Evolutionary conservation across 768 basidiomycete genomes (phyloP).

Genomic region (Boletus tomentosulus): DNA sequence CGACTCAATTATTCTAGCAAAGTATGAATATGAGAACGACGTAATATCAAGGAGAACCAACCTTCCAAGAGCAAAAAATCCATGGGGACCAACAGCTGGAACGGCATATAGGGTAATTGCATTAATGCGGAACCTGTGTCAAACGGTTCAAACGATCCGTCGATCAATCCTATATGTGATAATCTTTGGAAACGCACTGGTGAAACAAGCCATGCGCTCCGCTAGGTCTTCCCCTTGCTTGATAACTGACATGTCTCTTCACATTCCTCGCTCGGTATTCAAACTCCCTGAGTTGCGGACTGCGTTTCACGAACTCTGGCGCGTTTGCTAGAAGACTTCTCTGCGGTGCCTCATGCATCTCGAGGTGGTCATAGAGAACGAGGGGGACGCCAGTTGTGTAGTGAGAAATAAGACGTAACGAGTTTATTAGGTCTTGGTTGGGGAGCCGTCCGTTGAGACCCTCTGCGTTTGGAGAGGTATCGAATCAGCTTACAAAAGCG

Average conservation of each 20-base stretch:
- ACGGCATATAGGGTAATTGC: constrained; percentile 87
- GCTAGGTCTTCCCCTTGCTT: constrained; percentile 75
- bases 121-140: constrained; percentile 82
- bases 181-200: constrained; percentile 46
- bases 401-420: constrained; percentile 65
- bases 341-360: constrained; percentile 40
- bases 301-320: constrained; percentile 41
- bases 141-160: not conserved
- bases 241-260: constrained; percentile 64
- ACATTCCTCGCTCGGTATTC: constrained; percentile 62
- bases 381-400: constrained; percentile 75
- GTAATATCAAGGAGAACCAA: constrained; percentile 32
- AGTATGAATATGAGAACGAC: not conserved
- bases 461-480: constrained; percentile 46
- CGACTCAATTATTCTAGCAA: constrained; percentile 73
- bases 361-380: constrained; percentile 74
- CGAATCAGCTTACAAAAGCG: constrained; percentile 2
- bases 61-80: constrained; percentile 91
- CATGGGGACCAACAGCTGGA: constrained; percentile 88
- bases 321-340: constrained; percentile 40
- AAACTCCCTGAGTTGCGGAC: constrained; percentile 47
- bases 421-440: constrained; percentile 93
- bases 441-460: constrained; percentile 93
- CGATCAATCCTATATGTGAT: not conserved
- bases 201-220: constrained; percentile 91